These are phyloP conservation scores for Gnaphalium uliginosum DNA, from an alignment of 129 eudicot genomes.

Conservation along the genomic window DNA sequence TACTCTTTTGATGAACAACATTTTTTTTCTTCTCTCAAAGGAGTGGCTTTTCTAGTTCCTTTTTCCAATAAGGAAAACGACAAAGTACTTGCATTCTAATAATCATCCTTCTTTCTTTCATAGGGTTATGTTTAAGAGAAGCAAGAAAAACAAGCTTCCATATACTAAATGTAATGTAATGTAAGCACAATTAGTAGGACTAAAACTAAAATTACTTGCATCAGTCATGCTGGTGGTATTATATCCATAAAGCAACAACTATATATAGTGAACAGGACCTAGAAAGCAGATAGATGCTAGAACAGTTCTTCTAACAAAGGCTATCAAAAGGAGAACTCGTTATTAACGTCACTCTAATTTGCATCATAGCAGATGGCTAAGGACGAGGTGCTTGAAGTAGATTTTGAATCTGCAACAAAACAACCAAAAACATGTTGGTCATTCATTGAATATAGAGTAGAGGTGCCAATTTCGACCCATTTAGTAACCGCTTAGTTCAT, in stretches of 20 bases:
- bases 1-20: too few relatives aligned
- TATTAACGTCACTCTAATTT: conserved; percentile 38
- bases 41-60: too few relatives aligned
- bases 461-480: conserved; percentile 1
- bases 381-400: conserved; percentile 41
- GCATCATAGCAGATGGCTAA: conserved; percentile 52
- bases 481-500: neutral
- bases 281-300: conserved; percentile 15
- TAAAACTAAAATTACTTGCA: conserved; percentile 25
- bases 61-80: neutral
- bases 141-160: neutral
- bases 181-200: neutral
- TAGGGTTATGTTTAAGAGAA: too few relatives aligned
- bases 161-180: conserved; percentile 12
- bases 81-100: neutral
- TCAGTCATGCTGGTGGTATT: conserved; percentile 15
- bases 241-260: conserved; percentile 18
- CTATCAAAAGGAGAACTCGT: conserved; percentile 15
- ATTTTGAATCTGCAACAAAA: conserved; percentile 44
- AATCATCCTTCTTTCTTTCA: too few relatives aligned
- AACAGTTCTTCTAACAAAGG: conserved; percentile 20
- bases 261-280: conserved; percentile 20
- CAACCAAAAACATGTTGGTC: conserved; percentile 14
- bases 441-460: neutral
- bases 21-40: too few relatives aligned